Conservation (phyloP, 371 early-diverging fungal genomes). For the Lichtheimia ramosa region DNA sequence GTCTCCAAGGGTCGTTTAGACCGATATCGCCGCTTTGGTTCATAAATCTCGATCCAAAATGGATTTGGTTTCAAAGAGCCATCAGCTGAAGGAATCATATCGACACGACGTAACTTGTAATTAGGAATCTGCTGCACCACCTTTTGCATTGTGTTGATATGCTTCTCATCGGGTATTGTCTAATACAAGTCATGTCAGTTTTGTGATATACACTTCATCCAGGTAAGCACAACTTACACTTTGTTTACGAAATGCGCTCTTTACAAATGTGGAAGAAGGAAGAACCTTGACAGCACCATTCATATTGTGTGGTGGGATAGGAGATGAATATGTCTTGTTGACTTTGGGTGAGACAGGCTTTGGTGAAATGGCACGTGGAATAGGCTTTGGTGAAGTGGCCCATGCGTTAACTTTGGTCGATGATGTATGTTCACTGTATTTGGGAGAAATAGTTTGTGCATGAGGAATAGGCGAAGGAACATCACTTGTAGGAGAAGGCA, state of each 20-base stretch:
- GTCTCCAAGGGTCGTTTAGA: slow-evolving; percentile 5
- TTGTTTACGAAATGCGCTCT: not conserved
- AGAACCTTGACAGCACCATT: not conserved
- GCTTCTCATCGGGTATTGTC: slow-evolving; percentile 10
- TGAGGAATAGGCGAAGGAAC: not conserved
- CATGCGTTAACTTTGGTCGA: too few relatives aligned
- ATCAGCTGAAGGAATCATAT: slow-evolving; percentile 15
- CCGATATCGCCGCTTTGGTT: slow-evolving; percentile 8
- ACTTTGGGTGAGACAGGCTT: slow-evolving; percentile 2
- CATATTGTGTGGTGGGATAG: not conserved
- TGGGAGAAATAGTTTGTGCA: not conserved
- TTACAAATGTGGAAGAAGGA: not conserved
- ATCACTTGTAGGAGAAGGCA: too few relatives aligned
- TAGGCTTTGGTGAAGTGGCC: not conserved
- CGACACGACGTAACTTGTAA: slow-evolving; percentile 11
- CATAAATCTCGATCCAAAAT: slow-evolving; percentile 18
- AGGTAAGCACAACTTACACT: not conserved
- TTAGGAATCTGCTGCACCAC: slow-evolving; percentile 14
- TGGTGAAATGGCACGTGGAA: not conserved
- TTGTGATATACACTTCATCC: not conserved
- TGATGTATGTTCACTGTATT: not conserved
- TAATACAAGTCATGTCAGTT: not conserved
- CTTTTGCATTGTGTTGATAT: slow-evolving; percentile 10
- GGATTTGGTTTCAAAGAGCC: slow-evolving; percentile 16
- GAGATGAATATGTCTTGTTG: not conserved